A percentile compares a stretch with the other conserved stretches of the same genome.
phyloP scores from a whole-genome alignment of 1,284 basidiomycete genomes.

The Mrakiaceae sp. region DNA sequence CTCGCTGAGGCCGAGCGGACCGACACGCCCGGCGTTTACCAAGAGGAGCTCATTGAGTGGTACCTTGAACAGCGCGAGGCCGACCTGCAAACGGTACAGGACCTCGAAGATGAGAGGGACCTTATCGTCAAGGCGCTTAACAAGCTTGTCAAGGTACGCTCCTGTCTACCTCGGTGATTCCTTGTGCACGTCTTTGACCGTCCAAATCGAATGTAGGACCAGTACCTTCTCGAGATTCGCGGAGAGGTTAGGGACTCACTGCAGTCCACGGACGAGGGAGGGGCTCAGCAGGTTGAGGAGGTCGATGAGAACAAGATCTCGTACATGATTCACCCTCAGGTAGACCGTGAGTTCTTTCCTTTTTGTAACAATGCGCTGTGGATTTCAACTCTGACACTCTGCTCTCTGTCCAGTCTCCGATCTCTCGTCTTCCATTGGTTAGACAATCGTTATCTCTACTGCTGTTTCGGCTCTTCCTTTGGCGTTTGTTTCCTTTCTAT shows the following conservation, averaged over 20 bases:
- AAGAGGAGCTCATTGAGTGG: constrained; percentile 89
- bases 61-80: constrained; percentile 83
- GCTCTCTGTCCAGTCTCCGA: not conserved
- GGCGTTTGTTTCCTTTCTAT: too few relatives aligned
- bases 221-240: constrained; percentile 67
- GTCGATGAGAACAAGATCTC: constrained; percentile 51
- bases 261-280: too few relatives aligned
- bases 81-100: constrained; percentile 70
- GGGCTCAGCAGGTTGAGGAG: constrained; percentile 26
- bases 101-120: constrained; percentile 84
- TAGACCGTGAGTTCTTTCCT: constrained; percentile 48
- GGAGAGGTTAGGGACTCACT: constrained; percentile 59
- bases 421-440: not conserved
- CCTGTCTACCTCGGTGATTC: constrained; percentile 2
- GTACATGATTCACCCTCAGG: constrained; percentile 70
- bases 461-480: too few relatives aligned
- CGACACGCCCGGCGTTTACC: constrained; percentile 65
- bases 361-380: too few relatives aligned
- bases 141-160: constrained; percentile 74
- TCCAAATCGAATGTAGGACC: constrained; percentile 47
- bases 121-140: constrained; percentile 78
- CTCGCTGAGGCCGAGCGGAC: constrained; percentile 66
- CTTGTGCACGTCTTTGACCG: not conserved
- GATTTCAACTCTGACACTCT: not conserved
- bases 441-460: not conserved